Conservation (phyloP, 495 filamentous ascomycete genomes). For the Parmelia sp. region DNA sequence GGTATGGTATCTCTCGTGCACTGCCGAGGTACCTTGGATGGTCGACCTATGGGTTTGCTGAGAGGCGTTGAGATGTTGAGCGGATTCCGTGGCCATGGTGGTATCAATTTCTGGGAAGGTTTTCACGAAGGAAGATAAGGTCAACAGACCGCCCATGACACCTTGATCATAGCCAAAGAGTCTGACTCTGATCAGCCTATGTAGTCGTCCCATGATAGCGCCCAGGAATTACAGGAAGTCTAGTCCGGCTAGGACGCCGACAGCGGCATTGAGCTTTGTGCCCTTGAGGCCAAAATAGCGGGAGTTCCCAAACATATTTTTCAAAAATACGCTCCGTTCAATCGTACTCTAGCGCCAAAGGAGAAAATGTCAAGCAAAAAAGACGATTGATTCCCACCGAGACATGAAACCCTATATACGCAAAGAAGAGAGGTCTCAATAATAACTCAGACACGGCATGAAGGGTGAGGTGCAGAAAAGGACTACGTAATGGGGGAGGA, state of each 20-base stretch:
- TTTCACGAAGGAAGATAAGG: constrained; percentile 26
- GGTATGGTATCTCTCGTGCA: neutral
- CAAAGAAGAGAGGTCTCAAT: neutral
- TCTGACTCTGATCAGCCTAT: constrained; percentile 3
- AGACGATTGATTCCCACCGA: neutral
- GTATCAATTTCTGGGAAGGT: constrained; percentile 54
- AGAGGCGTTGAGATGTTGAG: constrained; percentile 21
- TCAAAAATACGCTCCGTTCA: neutral
- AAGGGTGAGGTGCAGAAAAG: constrained; percentile 1
- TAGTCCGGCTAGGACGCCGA: constrained; percentile 61
- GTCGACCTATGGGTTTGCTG: constrained; percentile 43
- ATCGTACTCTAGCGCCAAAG: neutral
- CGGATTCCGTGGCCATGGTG: constrained; percentile 26
- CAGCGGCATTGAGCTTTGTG: constrained; percentile 57
- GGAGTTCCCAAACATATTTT: constrained; percentile 37
- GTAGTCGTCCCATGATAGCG: neutral
- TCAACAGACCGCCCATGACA: constrained; percentile 32
- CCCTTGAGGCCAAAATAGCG: constrained; percentile 62
- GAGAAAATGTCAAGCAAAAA: neutral
- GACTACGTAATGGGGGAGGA: constrained; percentile 3
- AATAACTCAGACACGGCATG: neutral
- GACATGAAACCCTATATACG: neutral
- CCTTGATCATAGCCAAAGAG: constrained; percentile 52
- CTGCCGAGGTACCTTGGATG: constrained; percentile 42
- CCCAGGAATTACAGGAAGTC: constrained; percentile 48